phyloP scores from a whole-genome alignment of 2,329 filamentous ascomycete genomes.

The Xylaria sp. region DNA sequence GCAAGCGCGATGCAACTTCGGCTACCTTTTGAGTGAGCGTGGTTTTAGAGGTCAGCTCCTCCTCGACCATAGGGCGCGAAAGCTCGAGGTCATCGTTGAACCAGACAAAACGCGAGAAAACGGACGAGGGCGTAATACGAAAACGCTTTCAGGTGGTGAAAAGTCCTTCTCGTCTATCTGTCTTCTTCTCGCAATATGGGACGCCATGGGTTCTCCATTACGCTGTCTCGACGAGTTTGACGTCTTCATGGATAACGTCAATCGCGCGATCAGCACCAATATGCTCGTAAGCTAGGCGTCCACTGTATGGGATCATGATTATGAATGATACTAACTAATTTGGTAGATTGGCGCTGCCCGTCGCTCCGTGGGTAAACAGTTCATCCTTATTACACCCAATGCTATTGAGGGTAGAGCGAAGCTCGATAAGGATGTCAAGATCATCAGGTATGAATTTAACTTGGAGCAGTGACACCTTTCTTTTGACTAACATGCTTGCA shows the following conservation, averaged over 20 bases:
- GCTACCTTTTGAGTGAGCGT: slow-evolving; percentile 87
- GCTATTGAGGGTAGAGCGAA: slow-evolving; percentile 72
- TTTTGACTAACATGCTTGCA: slow-evolving; percentile 50
- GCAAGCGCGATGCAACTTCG: slow-evolving; percentile 87
- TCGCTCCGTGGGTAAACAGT: slow-evolving; percentile 88
- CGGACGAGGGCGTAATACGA: slow-evolving; percentile 81
- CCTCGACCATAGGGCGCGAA: slow-evolving; percentile 79
- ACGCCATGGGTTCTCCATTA: slow-evolving; percentile 96
- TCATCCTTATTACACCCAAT: slow-evolving; percentile 96
- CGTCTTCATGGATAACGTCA: slow-evolving; percentile 99
- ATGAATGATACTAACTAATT: slow-evolving; percentile 41
- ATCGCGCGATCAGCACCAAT: slow-evolving; percentile 90
- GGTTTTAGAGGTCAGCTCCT: slow-evolving; percentile 85
- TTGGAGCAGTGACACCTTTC: not conserved
- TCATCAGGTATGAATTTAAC: slow-evolving; percentile 68
- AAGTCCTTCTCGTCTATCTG: slow-evolving; percentile 99
- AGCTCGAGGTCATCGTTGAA: slow-evolving; percentile 81
- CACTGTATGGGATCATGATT: not conserved
- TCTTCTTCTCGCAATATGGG: slow-evolving; percentile 91
- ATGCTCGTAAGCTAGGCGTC: slow-evolving; percentile 77
- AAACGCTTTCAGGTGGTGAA: slow-evolving; percentile 93
- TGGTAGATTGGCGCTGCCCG: slow-evolving; percentile 82
- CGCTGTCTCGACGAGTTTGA: slow-evolving; percentile 98
- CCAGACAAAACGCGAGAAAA: slow-evolving; percentile 76
- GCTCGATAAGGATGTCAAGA: slow-evolving; percentile 76